Base-by-base conservation (phyloP, 2,329 filamentous ascomycete species). In the Paraconiothyrium brasiliense region DNA sequence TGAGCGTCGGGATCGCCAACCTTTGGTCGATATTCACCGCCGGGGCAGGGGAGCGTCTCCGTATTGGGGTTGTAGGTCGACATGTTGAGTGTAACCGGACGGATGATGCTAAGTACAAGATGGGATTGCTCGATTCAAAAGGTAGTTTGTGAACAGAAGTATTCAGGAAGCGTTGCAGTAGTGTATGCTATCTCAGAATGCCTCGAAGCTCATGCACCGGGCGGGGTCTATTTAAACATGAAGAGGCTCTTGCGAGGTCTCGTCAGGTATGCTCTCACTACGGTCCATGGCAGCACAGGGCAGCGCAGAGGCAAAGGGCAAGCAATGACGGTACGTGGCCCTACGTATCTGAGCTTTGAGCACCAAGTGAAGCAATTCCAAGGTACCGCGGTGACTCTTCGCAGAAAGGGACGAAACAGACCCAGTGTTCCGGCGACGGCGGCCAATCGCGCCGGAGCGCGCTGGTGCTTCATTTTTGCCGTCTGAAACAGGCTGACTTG, bases 301-400 rank as follows among this genome's bases (percentile, higher is more conserved):
- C 73, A 72, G 70, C 65, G 60, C 63, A 59, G 70, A 70, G 64
- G 72, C 64, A 67, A 65, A 68, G 74, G 74, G 73, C 74, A 46
- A 46, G 20, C 35, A 73, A 73, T 67, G 58, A 49, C 62, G 59
- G 68, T 70, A 72, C 70, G 74, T 76, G 70, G 71, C 75, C 71
- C 70, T 74, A 65, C 67, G 61, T 67, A 70, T 63, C 58, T 57
- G 57, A 70, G 69, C 71, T 70, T 62, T 65, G 71, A 63, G 69
- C 69, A 67, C 63, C 60, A 66, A 76, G 72, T 77, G 74, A 77
- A 75, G 74, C 71, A 67, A 69, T 68, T 62, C 68, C 65, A 64
- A 65, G 58, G 62, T 67, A 64, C 60, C 63, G 69, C 72, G 63
- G 71, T 70, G 70, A 64, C 71, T 70, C 62, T 71, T 72, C 67